phyloP scores from a whole-genome alignment of 2,329 filamentous ascomycete species.

The Trichoderma sp. region DNA sequence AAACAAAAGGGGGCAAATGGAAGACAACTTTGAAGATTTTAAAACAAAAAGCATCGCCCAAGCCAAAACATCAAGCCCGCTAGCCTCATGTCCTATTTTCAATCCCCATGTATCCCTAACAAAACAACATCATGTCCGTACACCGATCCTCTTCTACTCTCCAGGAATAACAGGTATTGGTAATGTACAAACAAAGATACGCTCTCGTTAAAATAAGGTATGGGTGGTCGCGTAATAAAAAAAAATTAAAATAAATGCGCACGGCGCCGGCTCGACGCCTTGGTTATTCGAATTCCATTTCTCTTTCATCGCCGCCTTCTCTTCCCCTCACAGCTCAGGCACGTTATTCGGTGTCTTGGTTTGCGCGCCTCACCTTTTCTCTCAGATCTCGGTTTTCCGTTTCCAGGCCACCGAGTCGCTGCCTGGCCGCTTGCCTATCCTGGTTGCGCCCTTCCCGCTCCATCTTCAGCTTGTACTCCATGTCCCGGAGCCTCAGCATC shows the following conservation, averaged over 20 bases:
- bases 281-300: neutral
- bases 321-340: neutral
- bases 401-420: slow-evolving; percentile 73
- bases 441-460: slow-evolving; percentile 83
- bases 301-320: neutral
- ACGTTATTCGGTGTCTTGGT: slow-evolving; percentile 27
- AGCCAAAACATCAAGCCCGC: neutral
- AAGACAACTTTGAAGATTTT: neutral
- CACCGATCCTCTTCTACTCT: slow-evolving; percentile 12
- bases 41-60: neutral
- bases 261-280: neutral
- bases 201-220: slow-evolving; percentile 16
- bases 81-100: neutral
- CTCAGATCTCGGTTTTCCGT: slow-evolving; percentile 69
- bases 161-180: slow-evolving; percentile 13
- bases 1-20: neutral
- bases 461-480: slow-evolving; percentile 84
- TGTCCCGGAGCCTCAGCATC: slow-evolving; percentile 79
- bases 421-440: slow-evolving; percentile 78
- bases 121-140: slow-evolving; percentile 12
- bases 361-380: slow-evolving; percentile 52
- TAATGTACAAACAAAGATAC: slow-evolving; percentile 20
- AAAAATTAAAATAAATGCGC: neutral
- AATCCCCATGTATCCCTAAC: neutral
- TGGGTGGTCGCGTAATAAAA: neutral